A percentile compares a stretch with the other conserved stretches of the same genome.
These are phyloP conservation scores for Euphorbia tirucalli DNA, from an alignment of 345 rosid species.

Conservation along the genomic window DNA sequence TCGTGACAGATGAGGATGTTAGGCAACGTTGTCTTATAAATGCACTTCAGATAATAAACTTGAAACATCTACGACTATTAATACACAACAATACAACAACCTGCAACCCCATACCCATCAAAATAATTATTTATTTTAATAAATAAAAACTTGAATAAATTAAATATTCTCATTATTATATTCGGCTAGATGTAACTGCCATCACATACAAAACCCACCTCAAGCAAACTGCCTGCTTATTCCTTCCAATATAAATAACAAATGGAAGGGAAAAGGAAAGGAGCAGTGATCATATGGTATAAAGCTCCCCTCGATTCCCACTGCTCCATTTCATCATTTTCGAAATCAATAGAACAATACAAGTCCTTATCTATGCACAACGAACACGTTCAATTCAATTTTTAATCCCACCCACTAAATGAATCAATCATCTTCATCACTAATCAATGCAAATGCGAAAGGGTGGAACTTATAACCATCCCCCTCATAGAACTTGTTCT, in stretches of 20 bases:
- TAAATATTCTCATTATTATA: constrained; percentile 26
- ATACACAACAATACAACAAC: no score
- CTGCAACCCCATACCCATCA: neutral
- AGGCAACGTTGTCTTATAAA: no score
- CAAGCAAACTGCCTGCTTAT: constrained; percentile 22
- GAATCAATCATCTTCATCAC: constrained; percentile 60
- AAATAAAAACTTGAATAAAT: constrained; percentile 33
- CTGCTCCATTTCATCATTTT: constrained; percentile 17
- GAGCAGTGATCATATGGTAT: constrained; percentile 12
- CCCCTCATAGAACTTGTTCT: constrained; percentile 95
- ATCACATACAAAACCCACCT: constrained; percentile 19
- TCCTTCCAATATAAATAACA: constrained; percentile 29
- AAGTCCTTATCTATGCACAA: constrained; percentile 26
- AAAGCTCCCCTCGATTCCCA: constrained; percentile 17
- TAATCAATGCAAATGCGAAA: constrained; percentile 51
- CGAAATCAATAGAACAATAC: constrained; percentile 35
- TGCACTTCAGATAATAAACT: no score
- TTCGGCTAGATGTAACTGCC: constrained; percentile 4
- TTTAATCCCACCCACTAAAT: neutral
- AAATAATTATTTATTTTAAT: neutral
- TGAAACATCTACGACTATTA: no score
- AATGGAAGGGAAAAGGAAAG: constrained; percentile 22
- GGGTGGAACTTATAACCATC: constrained; percentile 91
- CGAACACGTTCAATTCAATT: neutral
- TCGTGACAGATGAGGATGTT: no score